These are phyloP conservation scores for Fusarium tuaranense DNA, from an alignment of 2,329 filamentous ascomycete species.

Conservation along the genomic window DNA sequence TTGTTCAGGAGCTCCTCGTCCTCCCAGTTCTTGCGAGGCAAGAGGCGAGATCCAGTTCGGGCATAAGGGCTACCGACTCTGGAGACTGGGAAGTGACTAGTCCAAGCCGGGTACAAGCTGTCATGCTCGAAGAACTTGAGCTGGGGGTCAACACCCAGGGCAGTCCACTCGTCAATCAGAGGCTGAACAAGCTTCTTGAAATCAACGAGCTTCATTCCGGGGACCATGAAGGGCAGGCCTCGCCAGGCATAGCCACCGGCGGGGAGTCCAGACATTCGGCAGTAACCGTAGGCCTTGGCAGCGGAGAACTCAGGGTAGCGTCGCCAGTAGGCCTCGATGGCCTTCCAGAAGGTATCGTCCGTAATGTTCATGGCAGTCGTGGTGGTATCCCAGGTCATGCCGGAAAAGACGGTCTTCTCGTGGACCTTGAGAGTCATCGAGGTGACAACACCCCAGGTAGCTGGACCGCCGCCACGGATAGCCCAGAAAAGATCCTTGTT, in stretches of 20 bases:
- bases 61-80: slow-evolving; percentile 33
- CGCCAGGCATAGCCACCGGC: not conserved
- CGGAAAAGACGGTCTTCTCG: slow-evolving; percentile 46
- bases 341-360: slow-evolving; percentile 49
- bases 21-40: slow-evolving; percentile 50
- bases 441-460: slow-evolving; percentile 56
- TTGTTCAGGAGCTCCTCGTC: slow-evolving; percentile 25
- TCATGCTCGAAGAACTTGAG: slow-evolving; percentile 51
- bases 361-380: slow-evolving; percentile 44
- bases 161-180: slow-evolving; percentile 45
- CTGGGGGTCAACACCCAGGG: slow-evolving; percentile 45
- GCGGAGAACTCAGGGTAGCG: slow-evolving; percentile 47
- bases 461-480: slow-evolving; percentile 56
- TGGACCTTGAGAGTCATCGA: slow-evolving; percentile 50
- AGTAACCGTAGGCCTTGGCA: slow-evolving; percentile 44
- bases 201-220: slow-evolving; percentile 47
- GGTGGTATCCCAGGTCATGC: slow-evolving; percentile 52
- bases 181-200: slow-evolving; percentile 49
- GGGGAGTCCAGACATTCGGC: not conserved
- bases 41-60: slow-evolving; percentile 53
- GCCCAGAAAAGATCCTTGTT: slow-evolving; percentile 64
- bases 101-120: slow-evolving; percentile 52
- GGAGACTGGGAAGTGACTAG: slow-evolving; percentile 52
- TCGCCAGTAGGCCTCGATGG: slow-evolving; percentile 47
- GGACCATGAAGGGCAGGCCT: slow-evolving; percentile 42